Evolutionary conservation across 2,329 filamentous ascomycete genomes (phyloP).

Genomic region (Monilinia fructicola): DNA sequence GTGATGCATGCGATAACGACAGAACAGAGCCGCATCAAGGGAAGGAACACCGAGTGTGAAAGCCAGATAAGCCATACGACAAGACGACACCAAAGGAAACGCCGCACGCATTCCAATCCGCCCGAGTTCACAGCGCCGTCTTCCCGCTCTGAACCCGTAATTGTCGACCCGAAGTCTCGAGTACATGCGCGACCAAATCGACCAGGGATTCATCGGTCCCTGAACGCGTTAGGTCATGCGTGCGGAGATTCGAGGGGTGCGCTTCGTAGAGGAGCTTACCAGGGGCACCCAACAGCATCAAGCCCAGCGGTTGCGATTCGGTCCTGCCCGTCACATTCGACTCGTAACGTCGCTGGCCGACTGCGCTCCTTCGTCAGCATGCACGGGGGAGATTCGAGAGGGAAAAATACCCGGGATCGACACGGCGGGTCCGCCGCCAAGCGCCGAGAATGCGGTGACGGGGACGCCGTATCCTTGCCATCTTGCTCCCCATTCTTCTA

Average conservation of each 20-base stretch:
- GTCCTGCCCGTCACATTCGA: constrained; percentile 24
- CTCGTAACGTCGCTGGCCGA: constrained; percentile 27
- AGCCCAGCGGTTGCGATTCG: constrained; percentile 29
- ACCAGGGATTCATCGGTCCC: constrained; percentile 24
- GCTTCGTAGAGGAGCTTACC: too few species aligned
- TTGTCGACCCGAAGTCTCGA: background rate
- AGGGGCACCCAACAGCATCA: constrained; percentile 29
- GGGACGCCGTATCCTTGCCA: constrained; percentile 33
- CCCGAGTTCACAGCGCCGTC: background rate
- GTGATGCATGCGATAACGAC: too few species aligned
- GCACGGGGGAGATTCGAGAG: accelerated
- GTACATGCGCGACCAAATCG: constrained; percentile 3
- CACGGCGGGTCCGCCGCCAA: constrained; percentile 30
- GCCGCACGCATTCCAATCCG: background rate
- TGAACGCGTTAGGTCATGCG: constrained; percentile 1
- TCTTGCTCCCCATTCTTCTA: constrained; percentile 23
- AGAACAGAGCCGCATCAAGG: too few species aligned
- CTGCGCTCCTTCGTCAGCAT: constrained; percentile 17
- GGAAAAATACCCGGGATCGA: constrained; percentile 29
- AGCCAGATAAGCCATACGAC: too few species aligned
- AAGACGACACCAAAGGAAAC: too few species aligned
- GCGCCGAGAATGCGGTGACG: constrained; percentile 27
- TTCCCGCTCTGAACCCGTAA: constrained; percentile 14
- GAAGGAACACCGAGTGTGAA: too few species aligned
- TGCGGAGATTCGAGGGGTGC: too few species aligned